Evolutionary conservation across 495 filamentous ascomycete genomes (phyloP), one percentile per base, ranked within the genome.

Genomic region (Acidomyces sp.): DNA sequence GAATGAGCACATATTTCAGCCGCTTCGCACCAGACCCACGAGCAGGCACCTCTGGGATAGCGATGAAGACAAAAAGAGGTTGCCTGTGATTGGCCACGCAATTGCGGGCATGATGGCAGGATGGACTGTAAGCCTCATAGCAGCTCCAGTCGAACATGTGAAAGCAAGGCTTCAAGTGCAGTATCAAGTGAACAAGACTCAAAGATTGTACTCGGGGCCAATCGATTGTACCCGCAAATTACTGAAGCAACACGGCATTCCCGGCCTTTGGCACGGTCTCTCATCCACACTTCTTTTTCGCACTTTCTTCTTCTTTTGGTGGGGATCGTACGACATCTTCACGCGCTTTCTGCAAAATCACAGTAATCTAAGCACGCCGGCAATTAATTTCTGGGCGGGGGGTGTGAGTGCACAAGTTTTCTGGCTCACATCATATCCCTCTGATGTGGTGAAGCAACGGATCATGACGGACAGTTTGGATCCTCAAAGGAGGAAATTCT

Each of bases 221-320:
- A 69, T 95, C 29, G 87, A 95, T 55, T 92, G 83, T 53, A 48
- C 74, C 21, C 61, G 58, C 39, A 86, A 84, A 60, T 75, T 93
- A 27, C 50, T 64, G 22, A 46, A 54, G 19, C 57, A 63, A 28
- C 83, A 94, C 53, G 90, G 88, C 10, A 54, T 95, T 2, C 48
- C 58, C 11, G 88, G 88, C 12, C 56, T 95, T 0, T 95, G 85
- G 62, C 85, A 84, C 51, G 90, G 90, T 0, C 63, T 97, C 24
- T 66, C 57, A 21, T 82, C 90, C 1, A 97, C 90, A 0, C 65
- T 95, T 22, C 52, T 97, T 36, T 95, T 95, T 64, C 72, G 90
- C 17, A 74, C 78, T 4, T 92, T 85, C 61, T 97, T 97, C 69
- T 93, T 93, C 70, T 90, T 80, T 65, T 93, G 85, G 88, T 97